phyloP scores from a whole-genome alignment of 2,329 filamentous ascomycete species.

The Exophiala lecanii-corni region DNA sequence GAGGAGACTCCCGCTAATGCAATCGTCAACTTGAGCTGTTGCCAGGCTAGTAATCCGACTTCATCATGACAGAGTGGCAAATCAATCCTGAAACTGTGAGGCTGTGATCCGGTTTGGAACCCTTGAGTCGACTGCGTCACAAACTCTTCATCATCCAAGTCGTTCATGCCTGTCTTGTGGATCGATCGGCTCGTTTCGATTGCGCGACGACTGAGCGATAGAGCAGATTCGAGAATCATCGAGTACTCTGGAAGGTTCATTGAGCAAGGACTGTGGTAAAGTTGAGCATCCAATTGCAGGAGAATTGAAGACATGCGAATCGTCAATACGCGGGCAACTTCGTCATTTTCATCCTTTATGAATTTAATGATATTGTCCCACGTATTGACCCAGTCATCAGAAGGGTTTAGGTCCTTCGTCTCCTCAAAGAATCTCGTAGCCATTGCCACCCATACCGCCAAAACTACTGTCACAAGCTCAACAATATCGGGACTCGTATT shows the following conservation, averaged over 20 bases:
- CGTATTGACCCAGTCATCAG: slow-evolving; percentile 5
- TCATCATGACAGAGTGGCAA: slow-evolving; percentile 14
- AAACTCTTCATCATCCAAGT: slow-evolving; percentile 12
- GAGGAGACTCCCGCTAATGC: slow-evolving; percentile 15
- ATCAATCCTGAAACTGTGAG: slow-evolving; percentile 7
- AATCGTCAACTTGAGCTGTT: slow-evolving; percentile 9
- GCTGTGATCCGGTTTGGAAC: background rate
- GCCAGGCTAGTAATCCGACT: slow-evolving; percentile 5
- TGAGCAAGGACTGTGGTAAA: slow-evolving; percentile 1
- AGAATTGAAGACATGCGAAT: slow-evolving; percentile 10
- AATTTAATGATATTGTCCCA: slow-evolving; percentile 8
- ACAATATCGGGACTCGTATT: slow-evolving; percentile 45
- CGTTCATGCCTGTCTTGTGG: slow-evolving; percentile 8
- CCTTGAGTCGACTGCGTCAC: slow-evolving; percentile 11
- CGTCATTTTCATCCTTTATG: slow-evolving; percentile 3
- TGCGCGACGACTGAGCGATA: slow-evolving; percentile 6
- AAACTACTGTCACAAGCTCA: slow-evolving; percentile 12
- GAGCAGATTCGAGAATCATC: slow-evolving; percentile 11
- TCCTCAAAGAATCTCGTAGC: slow-evolving; percentile 4
- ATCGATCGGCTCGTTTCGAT: background rate
- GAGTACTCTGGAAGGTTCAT: slow-evolving; percentile 6
- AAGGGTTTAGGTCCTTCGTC: slow-evolving; percentile 1
- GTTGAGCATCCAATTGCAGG: slow-evolving; percentile 7
- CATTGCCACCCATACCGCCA: slow-evolving; percentile 9
- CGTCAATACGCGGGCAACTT: slow-evolving; percentile 4